Conservation (phyloP, 371 early-diverging fungal species). For the Lichtheimia ramosa region DNA sequence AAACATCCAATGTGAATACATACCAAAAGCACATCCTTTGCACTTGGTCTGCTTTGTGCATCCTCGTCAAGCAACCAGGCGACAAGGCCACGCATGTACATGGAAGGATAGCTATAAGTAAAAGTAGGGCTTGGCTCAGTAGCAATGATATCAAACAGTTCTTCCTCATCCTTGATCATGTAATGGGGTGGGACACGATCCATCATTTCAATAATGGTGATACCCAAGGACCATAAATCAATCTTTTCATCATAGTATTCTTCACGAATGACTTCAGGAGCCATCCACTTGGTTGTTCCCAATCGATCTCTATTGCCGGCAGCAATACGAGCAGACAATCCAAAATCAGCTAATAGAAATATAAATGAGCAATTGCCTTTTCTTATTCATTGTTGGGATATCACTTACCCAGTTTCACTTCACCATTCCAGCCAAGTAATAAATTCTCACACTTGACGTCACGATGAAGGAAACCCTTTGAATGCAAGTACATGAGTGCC, state of each 20-base stretch:
- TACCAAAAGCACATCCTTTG: conserved; percentile 45
- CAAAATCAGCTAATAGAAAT: conserved; percentile 30
- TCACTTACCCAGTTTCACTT: conserved; percentile 92
- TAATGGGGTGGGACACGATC: conserved; percentile 56
- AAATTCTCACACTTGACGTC: conserved; percentile 97
- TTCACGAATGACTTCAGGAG: conserved; percentile 93
- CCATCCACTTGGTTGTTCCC: conserved; percentile 97
- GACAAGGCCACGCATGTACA: conserved; percentile 53
- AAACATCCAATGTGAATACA: background rate
- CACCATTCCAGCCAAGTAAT: conserved; percentile 87
- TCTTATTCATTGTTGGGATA: too few relatives aligned
- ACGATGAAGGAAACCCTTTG: conserved; percentile 94
- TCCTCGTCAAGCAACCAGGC: conserved; percentile 52
- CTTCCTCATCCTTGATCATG: conserved; percentile 47
- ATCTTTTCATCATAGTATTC: conserved; percentile 84
- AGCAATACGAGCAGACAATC: conserved; percentile 33
- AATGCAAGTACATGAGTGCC: conserved; percentile 90
- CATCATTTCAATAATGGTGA: conserved; percentile 64
- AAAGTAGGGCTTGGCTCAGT: conserved; percentile 53
- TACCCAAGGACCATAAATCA: conserved; percentile 98
- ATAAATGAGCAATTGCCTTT: background rate
- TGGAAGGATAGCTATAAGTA: conserved; percentile 48
- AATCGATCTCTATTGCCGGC: conserved; percentile 74
- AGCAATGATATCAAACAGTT: conserved; percentile 43
- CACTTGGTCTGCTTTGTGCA: conserved; percentile 34